Evolutionary conservation across 495 filamentous ascomycete species (phyloP), one percentile per base, ranked within the genome.

Genomic region (Penicillium soppii): DNA sequence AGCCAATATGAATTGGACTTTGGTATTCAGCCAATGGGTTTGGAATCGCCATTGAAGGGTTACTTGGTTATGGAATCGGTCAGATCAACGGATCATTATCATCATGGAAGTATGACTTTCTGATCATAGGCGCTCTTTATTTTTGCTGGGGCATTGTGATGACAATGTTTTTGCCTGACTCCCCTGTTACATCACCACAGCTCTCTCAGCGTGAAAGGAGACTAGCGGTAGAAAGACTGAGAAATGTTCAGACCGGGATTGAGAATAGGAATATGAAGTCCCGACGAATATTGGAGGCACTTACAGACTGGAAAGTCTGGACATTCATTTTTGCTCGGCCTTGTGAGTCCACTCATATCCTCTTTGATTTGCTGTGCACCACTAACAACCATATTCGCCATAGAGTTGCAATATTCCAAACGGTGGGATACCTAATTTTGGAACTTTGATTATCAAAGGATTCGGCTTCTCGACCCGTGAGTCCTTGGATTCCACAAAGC

Each of bases 21-120:
- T 85, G 79, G 79, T 85, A 84, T 54, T 77, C 78, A 2, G 77
- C 76, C 17, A 82, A 82, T 47, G 81, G 81, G 1, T 52, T 82
- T 12, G 81, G 80, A 3, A 80, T 83, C 40, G 79, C 80, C 9
- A 68, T 78, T 1, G 81, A 80, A 20, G 83, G 82, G 0, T 63
- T 85, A 1, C 58, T 85, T 0, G 80, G 82, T 0, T 85, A 84
- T 58, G 82, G 75, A 0, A 82, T 83, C 38, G 79, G 80, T 2
- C 71, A 80, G 32, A 78, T 83, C 43, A 66, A 62, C 32, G 80
- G 79, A 36, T 61, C 67, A 8, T 65, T 81, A 25, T 68, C 76
- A 8, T 79, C 75, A 0, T 81, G 80, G 80, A 78, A 79, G 56
- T 82, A 80, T 43, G 77, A 82, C 50, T 75, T 80, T 57, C 54